A percentile compares a stretch with the other conserved stretches of the same genome.
phyloP scores from a whole-genome alignment of 176 grass and related monocot genomes.

The Bromus sterilis region DNA sequence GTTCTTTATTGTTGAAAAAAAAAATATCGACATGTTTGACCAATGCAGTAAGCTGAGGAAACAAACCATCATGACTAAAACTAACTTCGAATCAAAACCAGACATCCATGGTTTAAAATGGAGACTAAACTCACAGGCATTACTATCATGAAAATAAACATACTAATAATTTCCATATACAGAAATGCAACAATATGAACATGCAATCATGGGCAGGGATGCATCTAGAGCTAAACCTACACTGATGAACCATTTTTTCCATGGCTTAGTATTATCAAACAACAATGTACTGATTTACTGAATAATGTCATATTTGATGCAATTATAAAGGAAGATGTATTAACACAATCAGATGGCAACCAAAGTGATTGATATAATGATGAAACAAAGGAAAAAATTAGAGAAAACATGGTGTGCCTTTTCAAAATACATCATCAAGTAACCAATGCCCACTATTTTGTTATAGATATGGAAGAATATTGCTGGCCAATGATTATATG shows the following conservation, averaged over 20 bases:
- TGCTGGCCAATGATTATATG: neutral
- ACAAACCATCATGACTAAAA: neutral
- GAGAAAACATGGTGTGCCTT: no score
- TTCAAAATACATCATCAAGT: no score
- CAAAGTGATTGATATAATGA: neutral
- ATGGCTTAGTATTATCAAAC: neutral
- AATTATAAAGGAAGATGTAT: neutral
- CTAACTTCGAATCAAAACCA: neutral
- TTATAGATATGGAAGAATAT: neutral
- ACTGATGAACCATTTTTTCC: neutral
- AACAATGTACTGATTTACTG: neutral
- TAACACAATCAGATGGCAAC: neutral
- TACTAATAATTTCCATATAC: neutral
- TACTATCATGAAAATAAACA: neutral
- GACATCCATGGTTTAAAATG: neutral
- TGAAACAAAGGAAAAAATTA: neutral
- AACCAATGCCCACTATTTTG: no score
- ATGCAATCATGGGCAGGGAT: neutral
- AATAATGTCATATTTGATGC: neutral
- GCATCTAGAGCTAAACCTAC: neutral
- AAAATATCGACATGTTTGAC: conserved; percentile 4
- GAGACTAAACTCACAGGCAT: neutral
- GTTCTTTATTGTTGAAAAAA: neutral
- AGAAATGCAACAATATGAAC: neutral
- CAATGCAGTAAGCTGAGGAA: neutral